A percentile compares a stretch with the other conserved stretches of the same genome.
Evolutionary conservation across 2,329 filamentous ascomycete species (phyloP).

Genomic region (Fusarium phyllophilum): DNA sequence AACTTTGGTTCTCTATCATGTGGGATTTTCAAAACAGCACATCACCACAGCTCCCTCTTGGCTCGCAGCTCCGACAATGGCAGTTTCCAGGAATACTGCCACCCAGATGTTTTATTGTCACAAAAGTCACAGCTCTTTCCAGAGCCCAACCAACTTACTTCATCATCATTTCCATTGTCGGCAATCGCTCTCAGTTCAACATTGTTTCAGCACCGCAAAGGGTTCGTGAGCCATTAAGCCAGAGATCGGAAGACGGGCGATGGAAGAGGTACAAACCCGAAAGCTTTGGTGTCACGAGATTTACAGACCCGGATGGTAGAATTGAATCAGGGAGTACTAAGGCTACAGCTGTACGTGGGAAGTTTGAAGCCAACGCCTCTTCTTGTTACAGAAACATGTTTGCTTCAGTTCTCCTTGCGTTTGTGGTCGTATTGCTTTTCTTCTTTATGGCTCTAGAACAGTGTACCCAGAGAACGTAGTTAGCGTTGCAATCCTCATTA

Average conservation of each 20-base stretch:
- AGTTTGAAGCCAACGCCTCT: accelerated
- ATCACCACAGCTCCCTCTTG: accelerated
- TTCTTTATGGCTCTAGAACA: accelerated
- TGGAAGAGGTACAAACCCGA: neutral
- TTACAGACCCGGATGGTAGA: accelerated
- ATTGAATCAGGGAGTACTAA: accelerated
- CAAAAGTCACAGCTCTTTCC: accelerated
- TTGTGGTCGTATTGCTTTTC: accelerated
- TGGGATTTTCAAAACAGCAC: neutral
- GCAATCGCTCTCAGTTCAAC: accelerated
- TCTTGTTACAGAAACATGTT: accelerated
- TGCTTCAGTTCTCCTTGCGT: accelerated
- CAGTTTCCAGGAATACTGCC: accelerated
- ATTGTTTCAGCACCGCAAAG: accelerated
- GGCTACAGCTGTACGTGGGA: accelerated
- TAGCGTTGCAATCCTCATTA: neutral
- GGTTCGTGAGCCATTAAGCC: accelerated
- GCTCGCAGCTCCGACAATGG: neutral
- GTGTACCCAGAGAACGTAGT: neutral
- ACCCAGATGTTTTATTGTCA: accelerated
- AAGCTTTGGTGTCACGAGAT: accelerated
- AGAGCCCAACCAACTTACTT: accelerated
- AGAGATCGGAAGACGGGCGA: accelerated
- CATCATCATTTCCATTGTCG: accelerated
- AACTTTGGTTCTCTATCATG: accelerated